phyloP scores from a whole-genome alignment of 352 stramenopile genomes.

The Phytophthora constricta region DNA sequence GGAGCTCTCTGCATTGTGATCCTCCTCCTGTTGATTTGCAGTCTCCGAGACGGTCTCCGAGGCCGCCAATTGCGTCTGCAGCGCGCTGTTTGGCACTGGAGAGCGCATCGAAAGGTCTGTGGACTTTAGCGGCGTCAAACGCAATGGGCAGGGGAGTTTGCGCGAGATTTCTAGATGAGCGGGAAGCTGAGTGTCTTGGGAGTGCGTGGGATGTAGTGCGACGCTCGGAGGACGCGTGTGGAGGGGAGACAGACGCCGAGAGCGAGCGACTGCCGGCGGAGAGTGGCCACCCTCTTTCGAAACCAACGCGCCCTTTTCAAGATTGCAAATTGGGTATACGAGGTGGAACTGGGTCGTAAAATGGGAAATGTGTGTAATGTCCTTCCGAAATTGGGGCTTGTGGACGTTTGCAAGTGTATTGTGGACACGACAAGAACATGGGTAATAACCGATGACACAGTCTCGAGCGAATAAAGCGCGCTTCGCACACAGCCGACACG shows the following conservation, averaged over 20 bases:
- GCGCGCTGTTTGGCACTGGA: conserved; percentile 6
- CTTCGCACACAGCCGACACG: too few relatives aligned
- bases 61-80: conserved; percentile 5
- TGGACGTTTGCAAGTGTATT: too few relatives aligned
- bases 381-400: too few relatives aligned
- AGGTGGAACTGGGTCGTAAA: too few relatives aligned
- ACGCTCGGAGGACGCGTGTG: neutral
- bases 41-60: neutral
- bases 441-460: too few relatives aligned
- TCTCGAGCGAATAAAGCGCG: too few relatives aligned
- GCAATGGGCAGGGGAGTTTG: neutral
- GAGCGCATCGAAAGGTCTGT: conserved; percentile 18
- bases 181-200: neutral
- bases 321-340: too few relatives aligned
- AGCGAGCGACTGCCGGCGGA: too few relatives aligned
- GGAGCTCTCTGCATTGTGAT: neutral
- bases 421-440: too few relatives aligned
- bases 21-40: conserved; percentile 28
- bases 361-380: too few relatives aligned
- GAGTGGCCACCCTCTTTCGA: neutral
- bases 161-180: neutral
- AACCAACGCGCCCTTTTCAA: conserved; percentile 35
- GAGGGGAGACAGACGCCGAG: neutral
- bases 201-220: neutral
- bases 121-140: neutral